Evolutionary conservation across 2,329 filamentous ascomycete genomes (phyloP).

Genomic region (Colletotrichum cuscutae): DNA sequence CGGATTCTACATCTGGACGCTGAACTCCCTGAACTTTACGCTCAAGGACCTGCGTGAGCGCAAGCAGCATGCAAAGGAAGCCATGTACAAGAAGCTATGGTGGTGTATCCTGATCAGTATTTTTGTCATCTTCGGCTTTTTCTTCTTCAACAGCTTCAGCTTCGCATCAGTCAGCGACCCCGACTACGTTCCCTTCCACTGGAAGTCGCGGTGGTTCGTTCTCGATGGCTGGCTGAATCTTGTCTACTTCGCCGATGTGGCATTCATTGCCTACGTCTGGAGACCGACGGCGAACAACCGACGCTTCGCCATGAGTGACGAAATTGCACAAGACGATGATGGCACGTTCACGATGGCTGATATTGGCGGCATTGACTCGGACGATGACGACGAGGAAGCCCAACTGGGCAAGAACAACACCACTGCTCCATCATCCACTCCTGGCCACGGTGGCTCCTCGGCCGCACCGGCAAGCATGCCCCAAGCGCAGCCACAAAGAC

Average conservation of each 20-base stretch:
- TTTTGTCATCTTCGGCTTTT: slow-evolving; percentile 95
- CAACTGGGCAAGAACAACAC: slow-evolving; percentile 52
- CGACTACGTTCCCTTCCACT: slow-evolving; percentile 94
- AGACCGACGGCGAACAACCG: slow-evolving; percentile 96
- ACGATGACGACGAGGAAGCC: slow-evolving; percentile 68
- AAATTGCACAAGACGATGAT: slow-evolving; percentile 98
- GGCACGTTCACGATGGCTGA: slow-evolving; percentile 94
- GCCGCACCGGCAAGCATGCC: slow-evolving; percentile 18
- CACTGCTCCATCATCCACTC: slow-evolving; percentile 31
- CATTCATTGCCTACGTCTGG: slow-evolving; percentile 95
- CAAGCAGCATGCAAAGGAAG: slow-evolving; percentile 91
- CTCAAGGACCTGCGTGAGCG: slow-evolving; percentile 96
- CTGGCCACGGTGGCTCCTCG: slow-evolving; percentile 24
- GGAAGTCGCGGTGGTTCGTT: slow-evolving; percentile 97
- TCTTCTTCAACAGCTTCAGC: slow-evolving; percentile 97
- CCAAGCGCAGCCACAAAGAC: slow-evolving; percentile 37
- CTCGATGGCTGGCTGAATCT: slow-evolving; percentile 97
- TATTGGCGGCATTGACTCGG: slow-evolving; percentile 78
- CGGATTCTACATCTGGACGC: slow-evolving; percentile 98
- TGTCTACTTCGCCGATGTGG: slow-evolving; percentile 93
- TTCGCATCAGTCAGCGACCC: slow-evolving; percentile 87
- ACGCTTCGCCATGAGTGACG: slow-evolving; percentile 98
- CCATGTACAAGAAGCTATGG: slow-evolving; percentile 99
- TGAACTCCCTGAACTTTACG: slow-evolving; percentile 93
- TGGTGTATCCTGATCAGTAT: slow-evolving; percentile 96